Evolutionary conservation across 176 grass and related monocot genomes (phyloP).

Genomic region (Triticum timopheevii): DNA sequence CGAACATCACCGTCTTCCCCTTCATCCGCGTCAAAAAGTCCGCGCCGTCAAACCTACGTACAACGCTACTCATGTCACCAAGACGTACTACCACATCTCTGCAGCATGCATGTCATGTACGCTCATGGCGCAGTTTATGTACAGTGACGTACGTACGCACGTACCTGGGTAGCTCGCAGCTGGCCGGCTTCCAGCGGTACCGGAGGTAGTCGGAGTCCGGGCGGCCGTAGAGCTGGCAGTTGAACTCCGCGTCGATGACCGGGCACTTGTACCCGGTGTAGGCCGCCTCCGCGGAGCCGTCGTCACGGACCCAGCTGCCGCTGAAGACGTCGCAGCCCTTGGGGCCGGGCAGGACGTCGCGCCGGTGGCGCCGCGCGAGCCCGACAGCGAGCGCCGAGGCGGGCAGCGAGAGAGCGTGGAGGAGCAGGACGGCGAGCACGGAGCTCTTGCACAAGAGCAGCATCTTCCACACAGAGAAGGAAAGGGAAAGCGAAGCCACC

Average conservation of each 20-base stretch:
- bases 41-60: conserved; percentile 63
- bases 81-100: background rate
- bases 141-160: background rate
- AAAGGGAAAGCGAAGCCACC: background rate
- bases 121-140: background rate
- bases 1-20: conserved; percentile 95
- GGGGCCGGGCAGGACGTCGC: conserved; percentile 21
- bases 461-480: background rate
- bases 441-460: conserved; percentile 18
- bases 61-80: background rate
- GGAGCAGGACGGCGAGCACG: conserved; percentile 6
- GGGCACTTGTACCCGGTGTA: conserved; percentile 77
- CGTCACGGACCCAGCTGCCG: conserved; percentile 71
- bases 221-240: conserved; percentile 87
- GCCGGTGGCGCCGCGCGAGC: conserved; percentile 27
- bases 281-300: conserved; percentile 27
- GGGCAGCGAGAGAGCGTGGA: conserved; percentile 21
- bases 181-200: conserved; percentile 67
- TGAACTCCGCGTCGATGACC: conserved; percentile 80
- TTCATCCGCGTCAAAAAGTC: conserved; percentile 79
- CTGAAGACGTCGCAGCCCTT: conserved; percentile 69
- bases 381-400: conserved; percentile 28
- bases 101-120: background rate
- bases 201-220: conserved; percentile 80
- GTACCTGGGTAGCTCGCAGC: conserved; percentile 74